Percentiles rank a stretch among this genome's conserved stretches.
Evolutionary conservation across 306 rosid species (phyloP).

Genomic region (Rubus parviflorus): DNA sequence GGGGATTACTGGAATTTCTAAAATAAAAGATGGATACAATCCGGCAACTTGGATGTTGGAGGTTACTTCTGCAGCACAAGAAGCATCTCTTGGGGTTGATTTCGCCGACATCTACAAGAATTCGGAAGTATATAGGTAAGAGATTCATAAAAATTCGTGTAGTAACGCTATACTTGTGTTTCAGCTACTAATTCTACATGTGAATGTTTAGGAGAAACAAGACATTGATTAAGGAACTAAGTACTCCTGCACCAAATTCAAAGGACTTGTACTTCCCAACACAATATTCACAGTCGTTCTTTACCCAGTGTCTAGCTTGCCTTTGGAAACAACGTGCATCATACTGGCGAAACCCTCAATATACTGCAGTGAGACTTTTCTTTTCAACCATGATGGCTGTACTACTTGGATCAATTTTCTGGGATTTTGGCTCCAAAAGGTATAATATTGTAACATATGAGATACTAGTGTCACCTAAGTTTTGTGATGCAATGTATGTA

Average conservation of each 20-base stretch:
- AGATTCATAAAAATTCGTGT: not conserved
- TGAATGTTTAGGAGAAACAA: conserved; percentile 57
- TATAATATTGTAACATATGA: conserved; percentile 11
- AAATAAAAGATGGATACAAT: conserved; percentile 59
- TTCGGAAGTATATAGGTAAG: conserved; percentile 50
- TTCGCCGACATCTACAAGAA: conserved; percentile 52
- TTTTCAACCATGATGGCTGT: conserved; percentile 59
- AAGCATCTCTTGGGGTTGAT: conserved; percentile 50
- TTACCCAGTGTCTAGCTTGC: conserved; percentile 66
- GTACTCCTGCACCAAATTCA: conserved; percentile 52
- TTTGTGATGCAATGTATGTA: not conserved
- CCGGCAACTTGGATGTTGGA: conserved; percentile 88
- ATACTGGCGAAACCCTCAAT: conserved; percentile 69
- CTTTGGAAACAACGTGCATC: conserved; percentile 69
- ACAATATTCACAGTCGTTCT: conserved; percentile 51
- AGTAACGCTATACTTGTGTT: not conserved
- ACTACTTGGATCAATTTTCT: conserved; percentile 65
- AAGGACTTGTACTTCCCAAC: conserved; percentile 56
- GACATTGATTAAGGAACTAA: conserved; percentile 56
- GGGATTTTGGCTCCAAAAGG: conserved; percentile 69
- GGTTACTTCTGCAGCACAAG: conserved; percentile 61
- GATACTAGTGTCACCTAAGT: not conserved
- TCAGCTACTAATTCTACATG: conserved; percentile 19
- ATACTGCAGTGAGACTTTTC: conserved; percentile 60
- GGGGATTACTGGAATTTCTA: conserved; percentile 58